Percentiles rank a stretch among this genome's conserved stretches.
phyloP scores from a whole-genome alignment of 2,329 filamentous ascomycete genomes.

The Claviceps monticola region DNA sequence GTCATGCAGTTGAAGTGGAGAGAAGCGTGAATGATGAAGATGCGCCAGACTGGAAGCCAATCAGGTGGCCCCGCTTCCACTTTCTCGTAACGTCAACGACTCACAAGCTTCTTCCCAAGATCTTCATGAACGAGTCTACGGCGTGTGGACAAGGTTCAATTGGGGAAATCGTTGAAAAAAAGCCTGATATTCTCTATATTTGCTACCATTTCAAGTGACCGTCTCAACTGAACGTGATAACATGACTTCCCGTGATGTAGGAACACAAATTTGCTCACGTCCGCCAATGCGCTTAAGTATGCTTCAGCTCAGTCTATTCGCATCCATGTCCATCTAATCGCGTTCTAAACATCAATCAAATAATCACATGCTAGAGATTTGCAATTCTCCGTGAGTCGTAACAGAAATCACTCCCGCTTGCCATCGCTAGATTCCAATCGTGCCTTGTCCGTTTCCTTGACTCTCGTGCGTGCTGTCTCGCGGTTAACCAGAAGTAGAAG shows the following conservation, averaged over 20 bases:
- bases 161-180: too few relatives aligned
- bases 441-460: not conserved
- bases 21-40: not conserved
- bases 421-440: not conserved
- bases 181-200: too few relatives aligned
- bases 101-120: too few relatives aligned
- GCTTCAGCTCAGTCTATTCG: not conserved
- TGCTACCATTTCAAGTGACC: too few relatives aligned
- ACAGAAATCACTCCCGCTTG: not conserved
- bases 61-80: not conserved
- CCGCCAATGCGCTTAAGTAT: too few relatives aligned
- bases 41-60: not conserved
- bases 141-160: not conserved
- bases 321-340: not conserved
- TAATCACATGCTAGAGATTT: too few relatives aligned
- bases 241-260: too few relatives aligned
- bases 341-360: too few relatives aligned
- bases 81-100: too few relatives aligned
- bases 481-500: not conserved
- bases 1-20: not conserved
- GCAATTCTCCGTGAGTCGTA: not conserved
- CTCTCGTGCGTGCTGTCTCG: not conserved
- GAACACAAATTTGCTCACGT: too few relatives aligned
- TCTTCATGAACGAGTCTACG: not conserved
- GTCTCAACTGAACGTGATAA: too few relatives aligned